A percentile compares a stretch with the other conserved stretches of the same genome.
phyloP scores from a whole-genome alignment of 2,329 filamentous ascomycete species.

The Exophiala viscosa region DNA sequence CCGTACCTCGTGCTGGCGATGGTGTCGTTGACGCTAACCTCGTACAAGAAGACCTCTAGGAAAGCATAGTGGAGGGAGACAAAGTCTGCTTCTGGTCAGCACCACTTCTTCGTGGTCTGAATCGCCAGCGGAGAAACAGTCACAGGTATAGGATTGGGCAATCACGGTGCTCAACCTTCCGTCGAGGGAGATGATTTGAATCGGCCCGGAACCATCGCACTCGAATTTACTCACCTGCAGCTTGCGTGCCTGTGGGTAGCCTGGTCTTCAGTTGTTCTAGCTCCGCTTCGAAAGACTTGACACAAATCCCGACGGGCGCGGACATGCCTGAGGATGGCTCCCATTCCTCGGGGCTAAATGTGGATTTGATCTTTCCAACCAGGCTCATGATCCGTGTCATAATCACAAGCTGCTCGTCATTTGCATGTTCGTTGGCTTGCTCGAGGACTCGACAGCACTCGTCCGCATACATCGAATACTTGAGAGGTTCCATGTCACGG shows the following conservation, averaged over 20 bases:
- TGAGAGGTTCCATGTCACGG: slow-evolving; percentile 47
- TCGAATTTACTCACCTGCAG: neutral
- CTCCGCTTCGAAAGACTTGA: slow-evolving; percentile 47
- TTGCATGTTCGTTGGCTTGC: slow-evolving; percentile 43
- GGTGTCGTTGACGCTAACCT: slow-evolving; percentile 31
- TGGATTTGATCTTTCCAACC: slow-evolving; percentile 47
- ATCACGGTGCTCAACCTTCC: neutral
- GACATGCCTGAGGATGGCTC: slow-evolving; percentile 14
- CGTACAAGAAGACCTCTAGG: slow-evolving; percentile 31
- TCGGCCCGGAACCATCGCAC: neutral
- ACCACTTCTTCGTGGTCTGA: neutral
- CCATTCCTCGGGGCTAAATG: slow-evolving; percentile 25
- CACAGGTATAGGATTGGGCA: neutral
- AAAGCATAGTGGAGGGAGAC: slow-evolving; percentile 30
- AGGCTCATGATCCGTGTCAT: slow-evolving; percentile 51
- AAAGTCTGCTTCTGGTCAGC: slow-evolving; percentile 23
- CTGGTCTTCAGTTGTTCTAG: slow-evolving; percentile 30
- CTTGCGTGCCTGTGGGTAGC: slow-evolving; percentile 4
- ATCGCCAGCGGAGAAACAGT: neutral
- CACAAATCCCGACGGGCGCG: slow-evolving; percentile 28
- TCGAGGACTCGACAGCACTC: slow-evolving; percentile 50
- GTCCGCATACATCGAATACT: slow-evolving; percentile 52
- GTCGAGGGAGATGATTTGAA: neutral
- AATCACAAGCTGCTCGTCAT: slow-evolving; percentile 47
- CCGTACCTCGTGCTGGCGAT: slow-evolving; percentile 41